Evolutionary conservation across 1,284 basidiomycete genomes (phyloP).

Genomic region (Rhodotorula sp.): DNA sequence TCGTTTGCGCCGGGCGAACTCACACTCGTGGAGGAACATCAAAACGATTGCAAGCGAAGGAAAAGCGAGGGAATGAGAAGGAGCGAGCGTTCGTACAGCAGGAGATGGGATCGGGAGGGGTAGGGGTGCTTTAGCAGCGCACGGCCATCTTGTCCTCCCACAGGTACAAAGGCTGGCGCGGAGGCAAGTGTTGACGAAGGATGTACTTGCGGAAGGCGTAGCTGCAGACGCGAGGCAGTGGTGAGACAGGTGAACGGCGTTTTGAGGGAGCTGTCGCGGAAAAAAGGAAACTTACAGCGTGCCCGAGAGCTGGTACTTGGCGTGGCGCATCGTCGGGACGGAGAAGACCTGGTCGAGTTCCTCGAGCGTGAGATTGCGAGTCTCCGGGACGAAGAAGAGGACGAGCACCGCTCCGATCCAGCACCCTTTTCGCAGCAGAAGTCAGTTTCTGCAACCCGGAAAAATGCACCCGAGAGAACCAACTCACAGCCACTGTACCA

Average conservation of each 20-base stretch:
- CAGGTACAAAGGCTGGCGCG: not conserved
- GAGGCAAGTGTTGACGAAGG: not conserved
- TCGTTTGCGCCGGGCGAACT: too few species aligned
- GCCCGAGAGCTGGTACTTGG: not conserved
- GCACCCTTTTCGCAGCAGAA: slow-evolving; percentile 46
- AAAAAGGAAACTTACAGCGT: not conserved
- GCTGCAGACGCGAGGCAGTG: not conserved
- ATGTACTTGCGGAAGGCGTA: slow-evolving; percentile 5
- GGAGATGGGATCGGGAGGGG: not conserved
- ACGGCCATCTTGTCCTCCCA: not conserved
- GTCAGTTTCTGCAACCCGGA: slow-evolving; percentile 48
- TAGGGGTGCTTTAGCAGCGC: not conserved
- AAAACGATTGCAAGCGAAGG: not conserved
- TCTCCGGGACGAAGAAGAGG: slow-evolving; percentile 55
- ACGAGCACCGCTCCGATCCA: slow-evolving; percentile 48
- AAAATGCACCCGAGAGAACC: slow-evolving; percentile 26
- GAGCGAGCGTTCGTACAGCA: too few species aligned
- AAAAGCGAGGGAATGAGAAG: not conserved
- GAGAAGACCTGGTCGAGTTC: slow-evolving; percentile 22
- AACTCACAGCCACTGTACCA: slow-evolving; percentile 5
- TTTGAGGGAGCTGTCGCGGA: too few species aligned
- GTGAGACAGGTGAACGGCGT: too few species aligned
- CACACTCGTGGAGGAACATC: too few species aligned
- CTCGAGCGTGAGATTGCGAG: slow-evolving; percentile 15
- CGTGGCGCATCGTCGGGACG: slow-evolving; percentile 57